phyloP scores from a whole-genome alignment of 2,329 filamentous ascomycete genomes.

The Aureobasidium sp. region DNA sequence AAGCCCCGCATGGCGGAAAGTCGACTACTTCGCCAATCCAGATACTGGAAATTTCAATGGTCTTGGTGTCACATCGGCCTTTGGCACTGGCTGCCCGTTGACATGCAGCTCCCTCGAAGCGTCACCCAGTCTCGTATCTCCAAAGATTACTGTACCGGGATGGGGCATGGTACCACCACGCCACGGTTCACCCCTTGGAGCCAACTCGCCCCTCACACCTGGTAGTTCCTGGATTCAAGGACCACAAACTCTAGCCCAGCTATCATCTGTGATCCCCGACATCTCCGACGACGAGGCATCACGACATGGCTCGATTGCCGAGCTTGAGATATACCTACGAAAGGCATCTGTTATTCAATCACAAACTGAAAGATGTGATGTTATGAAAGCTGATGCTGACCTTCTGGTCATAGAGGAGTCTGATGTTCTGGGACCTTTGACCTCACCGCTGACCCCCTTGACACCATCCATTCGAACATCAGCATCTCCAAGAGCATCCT shows the following conservation, averaged over 20 bases:
- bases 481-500: neutral
- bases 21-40: neutral
- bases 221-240: neutral
- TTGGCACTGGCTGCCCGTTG: neutral
- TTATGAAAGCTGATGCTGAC: neutral
- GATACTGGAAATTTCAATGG: neutral
- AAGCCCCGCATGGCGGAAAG: neutral
- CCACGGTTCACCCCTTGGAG: neutral
- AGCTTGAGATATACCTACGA: neutral
- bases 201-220: neutral
- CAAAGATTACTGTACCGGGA: neutral
- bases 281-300: neutral
- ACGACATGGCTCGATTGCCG: neutral
- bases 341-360: neutral
- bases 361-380: neutral
- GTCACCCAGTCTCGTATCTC: neutral
- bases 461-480: neutral
- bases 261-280: constrained; percentile 1
- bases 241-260: neutral
- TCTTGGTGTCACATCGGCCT: neutral
- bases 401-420: neutral
- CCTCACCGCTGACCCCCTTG: neutral
- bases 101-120: neutral
- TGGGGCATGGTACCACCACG: neutral
- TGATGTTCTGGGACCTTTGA: constrained; percentile 1